A percentile compares a stretch with the other conserved stretches of the same genome.
phyloP scores from a whole-genome alignment of 1,284 basidiomycete genomes.

The Peniophora sp. region DNA sequence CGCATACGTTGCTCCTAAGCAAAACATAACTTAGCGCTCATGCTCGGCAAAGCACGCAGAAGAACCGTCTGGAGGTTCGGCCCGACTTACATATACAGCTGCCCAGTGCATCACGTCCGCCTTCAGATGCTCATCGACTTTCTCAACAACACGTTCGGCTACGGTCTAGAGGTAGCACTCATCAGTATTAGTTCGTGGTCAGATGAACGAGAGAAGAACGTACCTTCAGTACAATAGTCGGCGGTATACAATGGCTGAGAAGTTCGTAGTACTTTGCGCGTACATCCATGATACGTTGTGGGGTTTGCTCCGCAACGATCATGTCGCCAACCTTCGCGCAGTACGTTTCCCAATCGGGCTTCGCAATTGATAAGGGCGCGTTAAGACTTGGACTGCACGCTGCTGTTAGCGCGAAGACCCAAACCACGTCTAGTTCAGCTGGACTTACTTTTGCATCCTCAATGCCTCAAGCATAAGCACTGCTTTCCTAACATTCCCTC shows the following conservation, averaged over 20 bases:
- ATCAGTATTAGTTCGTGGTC: neutral
- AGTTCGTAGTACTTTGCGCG: constrained; percentile 93
- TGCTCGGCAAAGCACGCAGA: neutral
- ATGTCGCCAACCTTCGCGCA: constrained; percentile 90
- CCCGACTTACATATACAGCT: constrained; percentile 77
- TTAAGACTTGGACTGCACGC: constrained; percentile 29
- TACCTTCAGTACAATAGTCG: constrained; percentile 85
- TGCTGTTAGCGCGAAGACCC: neutral
- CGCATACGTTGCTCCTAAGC: constrained; percentile 84
- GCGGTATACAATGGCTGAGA: constrained; percentile 96
- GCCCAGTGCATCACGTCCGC: constrained; percentile 95
- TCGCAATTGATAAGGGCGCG: constrained; percentile 74
- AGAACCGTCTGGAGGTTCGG: neutral
- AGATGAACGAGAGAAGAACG: constrained; percentile 8
- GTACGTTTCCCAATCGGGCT: constrained; percentile 99
- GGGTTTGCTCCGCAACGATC: constrained; percentile 91
- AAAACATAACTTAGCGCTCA: neutral
- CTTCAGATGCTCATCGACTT: constrained; percentile 84
- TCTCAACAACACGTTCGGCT: constrained; percentile 78
- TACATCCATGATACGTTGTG: constrained; percentile 86
- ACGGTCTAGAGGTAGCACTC: constrained; percentile 48
- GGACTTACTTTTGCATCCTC: constrained; percentile 83
- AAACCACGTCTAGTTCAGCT: constrained; percentile 17
- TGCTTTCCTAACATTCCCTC: constrained; percentile 93
- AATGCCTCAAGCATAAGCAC: constrained; percentile 92